Percentiles rank a stretch among this genome's conserved stretches.
Evolutionary conservation across 805 yeast genomes (phyloP).

Genomic region (Cyberlindnera mrakii): DNA sequence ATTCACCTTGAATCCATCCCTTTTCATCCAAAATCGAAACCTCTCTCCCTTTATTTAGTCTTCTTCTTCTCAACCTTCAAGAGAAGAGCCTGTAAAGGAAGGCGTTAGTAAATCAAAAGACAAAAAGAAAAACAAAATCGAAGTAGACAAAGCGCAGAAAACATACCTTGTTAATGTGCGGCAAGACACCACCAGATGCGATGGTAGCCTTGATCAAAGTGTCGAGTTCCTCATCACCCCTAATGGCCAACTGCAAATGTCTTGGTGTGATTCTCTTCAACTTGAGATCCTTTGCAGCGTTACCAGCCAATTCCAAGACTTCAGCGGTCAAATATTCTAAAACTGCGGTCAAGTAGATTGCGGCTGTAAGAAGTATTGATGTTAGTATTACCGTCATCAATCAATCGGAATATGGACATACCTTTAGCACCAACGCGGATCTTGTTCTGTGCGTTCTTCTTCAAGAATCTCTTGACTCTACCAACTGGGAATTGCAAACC

Average conservation of each 20-base stretch:
- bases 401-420: slow-evolving; percentile 8
- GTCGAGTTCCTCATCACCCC: slow-evolving; percentile 98
- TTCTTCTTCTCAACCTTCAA: slow-evolving; percentile 24
- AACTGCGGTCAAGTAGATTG: slow-evolving; percentile 93
- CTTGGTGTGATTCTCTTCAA: slow-evolving; percentile 97
- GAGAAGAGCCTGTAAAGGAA: slow-evolving; percentile 18
- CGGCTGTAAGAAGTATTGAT: slow-evolving; percentile 38
- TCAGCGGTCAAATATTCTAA: slow-evolving; percentile 95
- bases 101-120: slow-evolving; percentile 10
- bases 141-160: neutral
- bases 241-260: slow-evolving; percentile 92
- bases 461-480: slow-evolving; percentile 94
- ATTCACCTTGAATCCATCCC: too few relatives aligned
- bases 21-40: too few relatives aligned
- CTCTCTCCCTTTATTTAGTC: neutral
- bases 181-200: slow-evolving; percentile 97
- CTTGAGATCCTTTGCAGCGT: slow-evolving; percentile 93
- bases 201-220: slow-evolving; percentile 90
- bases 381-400: slow-evolving; percentile 7
- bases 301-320: slow-evolving; percentile 95
- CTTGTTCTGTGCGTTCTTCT: slow-evolving; percentile 81
- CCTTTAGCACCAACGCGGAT: slow-evolving; percentile 75
- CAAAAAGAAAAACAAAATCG: too few relatives aligned
- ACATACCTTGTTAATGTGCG: slow-evolving; percentile 34
- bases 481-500: slow-evolving; percentile 98